phyloP scores from a whole-genome alignment of 2,329 filamentous ascomycete species.

The Mycogone perniciosa region DNA sequence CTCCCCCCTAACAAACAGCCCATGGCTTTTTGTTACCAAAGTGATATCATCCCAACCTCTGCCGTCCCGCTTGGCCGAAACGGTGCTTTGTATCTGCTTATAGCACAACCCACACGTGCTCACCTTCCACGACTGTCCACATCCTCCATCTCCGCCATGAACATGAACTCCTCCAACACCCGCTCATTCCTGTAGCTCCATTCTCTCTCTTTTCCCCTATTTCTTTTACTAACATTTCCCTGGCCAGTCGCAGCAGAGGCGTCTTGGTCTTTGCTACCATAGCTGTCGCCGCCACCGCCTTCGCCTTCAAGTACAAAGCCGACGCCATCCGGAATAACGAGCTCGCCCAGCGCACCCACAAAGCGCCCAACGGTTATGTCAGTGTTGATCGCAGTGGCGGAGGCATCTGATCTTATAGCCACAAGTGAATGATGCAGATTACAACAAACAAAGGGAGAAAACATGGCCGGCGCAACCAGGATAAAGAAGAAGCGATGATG shows the following conservation, averaged over 20 bases:
- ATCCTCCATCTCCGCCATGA: background rate
- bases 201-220: too few relatives aligned
- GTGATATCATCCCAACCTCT: background rate
- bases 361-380: conserved; percentile 38
- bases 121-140: conserved; percentile 9
- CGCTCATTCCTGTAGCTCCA: background rate
- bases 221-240: too few relatives aligned
- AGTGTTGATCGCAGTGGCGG: conserved; percentile 47
- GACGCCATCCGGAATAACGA: conserved; percentile 36
- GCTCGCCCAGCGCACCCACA: conserved; percentile 32
- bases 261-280: conserved; percentile 28
- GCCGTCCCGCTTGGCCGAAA: too few relatives aligned
- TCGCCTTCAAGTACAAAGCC: conserved; percentile 30
- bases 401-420: conserved; percentile 26
- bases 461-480: too few relatives aligned
- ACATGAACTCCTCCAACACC: background rate
- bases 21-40: background rate
- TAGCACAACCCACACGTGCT: conserved; percentile 11
- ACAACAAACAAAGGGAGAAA: too few relatives aligned
- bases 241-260: conserved; percentile 32
- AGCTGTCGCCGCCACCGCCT: conserved; percentile 19
- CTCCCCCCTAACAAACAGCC: too few relatives aligned
- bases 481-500: too few relatives aligned
- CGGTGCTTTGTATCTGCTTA: too few relatives aligned
- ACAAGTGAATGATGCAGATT: too few relatives aligned